Evolutionary conservation across 306 rosid species (phyloP), one percentile per base, ranked within the genome.

Genomic region (Arachis stenosperma): DNA sequence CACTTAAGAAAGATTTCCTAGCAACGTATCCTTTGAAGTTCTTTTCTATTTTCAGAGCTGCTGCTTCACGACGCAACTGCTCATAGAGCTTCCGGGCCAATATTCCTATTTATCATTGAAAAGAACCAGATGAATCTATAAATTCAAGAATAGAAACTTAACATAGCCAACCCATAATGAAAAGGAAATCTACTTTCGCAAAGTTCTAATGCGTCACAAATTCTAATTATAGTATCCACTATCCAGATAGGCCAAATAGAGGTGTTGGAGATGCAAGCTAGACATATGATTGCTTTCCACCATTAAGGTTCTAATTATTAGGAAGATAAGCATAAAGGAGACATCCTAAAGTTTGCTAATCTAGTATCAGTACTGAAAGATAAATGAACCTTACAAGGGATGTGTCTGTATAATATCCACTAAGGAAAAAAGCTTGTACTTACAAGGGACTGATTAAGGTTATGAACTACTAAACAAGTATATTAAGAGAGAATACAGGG

Each of bases 11-110:
- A 37, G 98, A 90, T 69, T 86, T 88, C 86, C 87, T 82, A 75
- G 83, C 82, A 70, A 59, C 67, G 74, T 87, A 71, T 75, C 88
- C 80, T 81, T 80, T 84, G 90, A 88, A 90, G 68, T 81, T 82
- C 88, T 95, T 95, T 80, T 90, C 93, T 78, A 95, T 88, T 66
- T 82, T 92, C 82, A 95, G n/a, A 77, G 97, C 99, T 65, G 92
- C 98, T 69, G 98, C 99, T 85, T 88, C 90, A 55, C 84, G 85
- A 27, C 92, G 90, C 82, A 95, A 78, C 78, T 88, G 78, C 86
- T 92, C 98, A 66, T 74, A 95, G 50, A 88, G 83, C 75, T 90
- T 85, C 48, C 99, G 96, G 54, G 96, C 90, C 83, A 84, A 82
- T 60, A 84, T 81, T 74, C 98, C 99, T 95, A 65, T 78, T 75